phyloP scores from a whole-genome alignment of 2,329 filamentous ascomycete species.

The Arachnopeziza araneosa region DNA sequence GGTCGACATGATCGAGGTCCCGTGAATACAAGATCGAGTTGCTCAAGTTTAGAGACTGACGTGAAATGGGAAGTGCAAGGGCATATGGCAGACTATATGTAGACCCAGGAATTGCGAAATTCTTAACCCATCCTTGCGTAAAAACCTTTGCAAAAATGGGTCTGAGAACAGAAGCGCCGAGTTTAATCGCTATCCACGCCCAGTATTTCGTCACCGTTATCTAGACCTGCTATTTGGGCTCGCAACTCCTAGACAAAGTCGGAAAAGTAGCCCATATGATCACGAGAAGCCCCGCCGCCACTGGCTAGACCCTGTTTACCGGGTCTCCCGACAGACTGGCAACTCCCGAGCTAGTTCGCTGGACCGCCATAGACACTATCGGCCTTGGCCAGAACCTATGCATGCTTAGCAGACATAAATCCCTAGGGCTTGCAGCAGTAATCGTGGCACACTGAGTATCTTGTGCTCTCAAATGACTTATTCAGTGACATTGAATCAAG shows the following conservation, averaged over 20 bases:
- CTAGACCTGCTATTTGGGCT: not conserved
- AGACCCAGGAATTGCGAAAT: not conserved
- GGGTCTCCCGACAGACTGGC: not conserved
- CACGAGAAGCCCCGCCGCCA: too few relatives aligned
- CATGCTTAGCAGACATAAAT: not conserved
- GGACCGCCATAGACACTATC: not conserved
- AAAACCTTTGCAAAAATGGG: not conserved
- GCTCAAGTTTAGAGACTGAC: not conserved
- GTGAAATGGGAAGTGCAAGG: not conserved
- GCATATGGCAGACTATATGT: not conserved
- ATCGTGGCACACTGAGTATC: too few relatives aligned
- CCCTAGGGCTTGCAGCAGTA: not conserved
- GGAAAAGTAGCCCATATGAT: too few relatives aligned
- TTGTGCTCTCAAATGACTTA: too few relatives aligned
- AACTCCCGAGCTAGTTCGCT: not conserved
- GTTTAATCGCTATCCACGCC: not conserved
- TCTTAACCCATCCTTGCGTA: not conserved
- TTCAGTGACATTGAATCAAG: too few relatives aligned
- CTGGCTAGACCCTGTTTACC: too few relatives aligned
- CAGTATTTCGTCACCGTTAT: not conserved
- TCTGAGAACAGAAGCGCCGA: not conserved
- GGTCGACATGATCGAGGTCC: conserved; percentile 5
- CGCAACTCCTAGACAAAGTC: too few relatives aligned
- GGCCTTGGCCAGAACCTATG: not conserved
- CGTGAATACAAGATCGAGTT: not conserved